A percentile compares a stretch with the other conserved stretches of the same genome.
phyloP scores from a whole-genome alignment of 2,329 filamentous ascomycete species.

The Aspergillus puulaauensis region DNA sequence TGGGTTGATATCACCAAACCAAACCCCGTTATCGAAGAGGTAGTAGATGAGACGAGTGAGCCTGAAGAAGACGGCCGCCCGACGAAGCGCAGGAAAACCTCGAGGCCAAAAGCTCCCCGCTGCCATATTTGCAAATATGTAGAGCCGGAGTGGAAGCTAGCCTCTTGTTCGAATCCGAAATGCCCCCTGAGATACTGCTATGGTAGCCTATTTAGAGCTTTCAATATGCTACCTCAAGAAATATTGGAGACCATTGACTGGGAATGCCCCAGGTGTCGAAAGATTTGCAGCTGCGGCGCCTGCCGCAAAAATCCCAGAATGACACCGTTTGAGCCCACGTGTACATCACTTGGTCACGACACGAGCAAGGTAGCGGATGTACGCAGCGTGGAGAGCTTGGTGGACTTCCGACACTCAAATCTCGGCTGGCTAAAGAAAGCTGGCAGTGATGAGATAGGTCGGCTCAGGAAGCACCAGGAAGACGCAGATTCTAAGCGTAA shows the following conservation, averaged over 20 bases:
- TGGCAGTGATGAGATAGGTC: slow-evolving; percentile 49
- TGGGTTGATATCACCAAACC: slow-evolving; percentile 78
- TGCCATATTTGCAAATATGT: slow-evolving; percentile 84
- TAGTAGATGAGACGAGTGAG: slow-evolving; percentile 41
- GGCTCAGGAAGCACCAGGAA: slow-evolving; percentile 49
- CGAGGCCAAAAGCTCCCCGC: slow-evolving; percentile 48
- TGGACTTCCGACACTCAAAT: slow-evolving; percentile 90
- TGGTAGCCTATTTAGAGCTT: slow-evolving; percentile 86
- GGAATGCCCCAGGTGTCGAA: slow-evolving; percentile 83
- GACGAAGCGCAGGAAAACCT: slow-evolving; percentile 64
- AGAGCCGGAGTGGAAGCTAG: slow-evolving; percentile 82
- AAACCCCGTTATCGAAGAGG: slow-evolving; percentile 49
- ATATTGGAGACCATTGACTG: slow-evolving; percentile 79
- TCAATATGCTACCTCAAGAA: slow-evolving; percentile 81
- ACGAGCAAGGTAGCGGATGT: slow-evolving; percentile 88
- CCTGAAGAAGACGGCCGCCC: slow-evolving; percentile 61
- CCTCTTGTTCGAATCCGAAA: slow-evolving; percentile 71
- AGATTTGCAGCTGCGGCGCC: slow-evolving; percentile 80
- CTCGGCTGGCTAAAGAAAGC: slow-evolving; percentile 72
- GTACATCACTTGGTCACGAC: slow-evolving; percentile 84
- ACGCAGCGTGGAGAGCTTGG: slow-evolving; percentile 82
- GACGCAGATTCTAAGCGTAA: slow-evolving; percentile 56
- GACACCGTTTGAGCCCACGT: slow-evolving; percentile 79
- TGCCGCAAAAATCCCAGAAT: slow-evolving; percentile 72
- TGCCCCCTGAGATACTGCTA: slow-evolving; percentile 73